Evolutionary conservation across 2,329 filamentous ascomycete species (phyloP), one percentile per base, ranked within the genome.

Genomic region (Trichoderma atrobrunneum): DNA sequence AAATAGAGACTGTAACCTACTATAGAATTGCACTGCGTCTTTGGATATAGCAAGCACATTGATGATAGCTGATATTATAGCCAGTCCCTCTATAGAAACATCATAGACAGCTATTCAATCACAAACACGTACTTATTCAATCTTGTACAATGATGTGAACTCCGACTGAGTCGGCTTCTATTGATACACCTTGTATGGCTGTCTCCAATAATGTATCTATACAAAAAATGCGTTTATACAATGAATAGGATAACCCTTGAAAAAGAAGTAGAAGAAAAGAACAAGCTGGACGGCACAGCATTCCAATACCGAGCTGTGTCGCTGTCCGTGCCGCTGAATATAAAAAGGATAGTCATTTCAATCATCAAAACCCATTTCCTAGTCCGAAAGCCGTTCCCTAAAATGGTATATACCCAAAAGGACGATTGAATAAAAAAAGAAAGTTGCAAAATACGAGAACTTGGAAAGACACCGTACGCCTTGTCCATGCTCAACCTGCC

Each of bases 401-500:
- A 24, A 59, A 51, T 59, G 65, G 65, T 60, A 60, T 68, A 60
- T 68, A 60, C 54, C 65, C 54, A 60, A 61, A 65, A 43, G 7
- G 11, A 60, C 18, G n/a, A 18, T 14, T 28, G n/a, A 59, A 36
- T 5, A 68, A 30, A 18, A 21, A 69, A 48, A 48, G 32, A 28
- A 18, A 57, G 5, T 12, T 24, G 2, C 43, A 14, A 54, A 48
- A 54, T 21, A n/a, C 18, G 21, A 34, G 14, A 59, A 59, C 7
- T n/a, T 32, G 36, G 59, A 43, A 18, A 21, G 39, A 36, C 57
- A 21, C 57, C 54, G 36, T 30, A 54, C 54, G 54, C 48, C 68
- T 59, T 12, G 14, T 16, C 60, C 34, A 39, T 39, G 34, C 60
- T 57, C n/a, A 61, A 8, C 30, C 48, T 18, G 14, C 30, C 4